Evolutionary conservation across 352 stramenopile genomes (phyloP).

Genomic region (Pythium vanterpoolii): DNA sequence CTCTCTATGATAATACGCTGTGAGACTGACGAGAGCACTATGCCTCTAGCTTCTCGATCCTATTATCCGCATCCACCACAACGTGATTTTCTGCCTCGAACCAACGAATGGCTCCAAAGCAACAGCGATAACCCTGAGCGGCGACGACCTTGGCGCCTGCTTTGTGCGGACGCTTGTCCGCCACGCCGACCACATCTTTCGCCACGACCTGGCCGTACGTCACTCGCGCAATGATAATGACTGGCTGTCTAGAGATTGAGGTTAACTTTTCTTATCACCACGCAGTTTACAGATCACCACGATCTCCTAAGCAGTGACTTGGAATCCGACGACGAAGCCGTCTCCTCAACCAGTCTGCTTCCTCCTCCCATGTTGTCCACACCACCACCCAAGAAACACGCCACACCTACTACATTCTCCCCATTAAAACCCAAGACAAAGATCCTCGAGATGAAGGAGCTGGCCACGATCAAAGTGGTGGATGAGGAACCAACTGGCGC

Average conservation of each 20-base stretch:
- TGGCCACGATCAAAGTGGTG: background rate
- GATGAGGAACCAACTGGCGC: background rate
- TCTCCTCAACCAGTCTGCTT: conserved; percentile 12
- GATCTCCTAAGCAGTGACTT: conserved; percentile 44
- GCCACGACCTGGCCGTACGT: conserved; percentile 46
- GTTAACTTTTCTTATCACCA: conserved; percentile 1
- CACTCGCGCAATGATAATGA: background rate
- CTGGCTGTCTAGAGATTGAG: background rate
- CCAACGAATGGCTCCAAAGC: background rate
- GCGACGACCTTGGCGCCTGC: conserved; percentile 36
- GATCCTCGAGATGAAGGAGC: background rate
- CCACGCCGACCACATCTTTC: conserved; percentile 72
- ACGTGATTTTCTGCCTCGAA: conserved; percentile 34
- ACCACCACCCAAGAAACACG: conserved; percentile 8
- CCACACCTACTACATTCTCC: background rate
- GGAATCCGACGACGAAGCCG: conserved; percentile 50
- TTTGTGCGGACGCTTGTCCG: conserved; percentile 55
- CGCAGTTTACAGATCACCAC: conserved; percentile 29
- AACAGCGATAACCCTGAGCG: background rate
- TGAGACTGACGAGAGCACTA: background rate
- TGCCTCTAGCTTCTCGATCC: conserved; percentile 31
- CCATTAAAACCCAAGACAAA: conserved; percentile 1
- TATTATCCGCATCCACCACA: conserved; percentile 39
- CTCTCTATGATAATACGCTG: background rate
- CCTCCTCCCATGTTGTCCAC: conserved; percentile 7